Conservation (phyloP, 1,284 basidiomycete species). For the Papiliotrema fonsecae region DNA sequence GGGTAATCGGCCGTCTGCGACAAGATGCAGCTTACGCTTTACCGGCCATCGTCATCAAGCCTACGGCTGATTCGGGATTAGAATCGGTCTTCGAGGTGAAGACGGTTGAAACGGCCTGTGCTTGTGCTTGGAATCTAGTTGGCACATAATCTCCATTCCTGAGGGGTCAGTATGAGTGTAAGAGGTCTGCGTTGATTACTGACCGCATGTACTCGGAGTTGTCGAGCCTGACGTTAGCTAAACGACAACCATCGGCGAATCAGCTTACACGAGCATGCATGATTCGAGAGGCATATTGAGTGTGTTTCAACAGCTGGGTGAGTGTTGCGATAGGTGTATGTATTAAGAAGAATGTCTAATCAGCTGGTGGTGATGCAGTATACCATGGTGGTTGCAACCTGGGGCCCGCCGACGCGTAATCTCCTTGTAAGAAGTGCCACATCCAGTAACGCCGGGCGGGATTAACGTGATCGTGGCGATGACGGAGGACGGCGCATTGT, state of each 20-base stretch:
- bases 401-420: background rate
- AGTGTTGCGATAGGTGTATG: background rate
- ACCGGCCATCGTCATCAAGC: constrained; percentile 95
- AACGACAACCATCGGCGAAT: background rate
- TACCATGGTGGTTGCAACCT: too few species aligned
- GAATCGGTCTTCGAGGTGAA: constrained; percentile 91
- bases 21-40: constrained; percentile 60
- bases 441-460: background rate
- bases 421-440: constrained; percentile 2
- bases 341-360: background rate
- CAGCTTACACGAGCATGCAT: constrained; percentile 65
- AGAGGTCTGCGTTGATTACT: constrained; percentile 2
- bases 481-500: background rate
- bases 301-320: background rate
- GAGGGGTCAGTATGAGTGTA: background rate
- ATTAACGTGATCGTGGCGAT: background rate
- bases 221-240: constrained; percentile 59
- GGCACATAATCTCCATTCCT: constrained; percentile 89
- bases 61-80: constrained; percentile 96
- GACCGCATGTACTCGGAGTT: constrained; percentile 88
- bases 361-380: too few species aligned
- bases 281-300: constrained; percentile 84
- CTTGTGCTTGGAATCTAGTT: constrained; percentile 80
- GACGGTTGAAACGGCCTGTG: constrained; percentile 84
- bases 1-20: background rate